Percentiles rank a stretch among this genome's conserved stretches.
phyloP scores from a whole-genome alignment of 257 asterid species.

The Solanum virginianum region DNA sequence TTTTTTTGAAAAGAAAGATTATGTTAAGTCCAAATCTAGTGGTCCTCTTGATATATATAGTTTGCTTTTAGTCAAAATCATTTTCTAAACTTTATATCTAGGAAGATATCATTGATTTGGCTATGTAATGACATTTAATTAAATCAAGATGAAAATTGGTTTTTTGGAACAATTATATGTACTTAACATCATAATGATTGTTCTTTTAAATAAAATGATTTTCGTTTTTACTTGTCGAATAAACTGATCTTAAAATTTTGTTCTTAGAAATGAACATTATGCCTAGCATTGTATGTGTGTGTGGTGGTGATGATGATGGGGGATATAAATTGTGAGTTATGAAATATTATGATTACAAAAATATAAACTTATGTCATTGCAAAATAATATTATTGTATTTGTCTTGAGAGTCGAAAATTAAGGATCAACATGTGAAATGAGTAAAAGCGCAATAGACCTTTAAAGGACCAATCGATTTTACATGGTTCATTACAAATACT shows the following conservation, averaged over 20 bases:
- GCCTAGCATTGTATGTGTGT: no score
- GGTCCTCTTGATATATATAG: background rate
- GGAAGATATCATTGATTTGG: background rate
- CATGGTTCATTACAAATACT: background rate
- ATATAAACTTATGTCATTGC: background rate
- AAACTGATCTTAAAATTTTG: background rate
- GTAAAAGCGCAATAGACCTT: no score
- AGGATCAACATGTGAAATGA: background rate
- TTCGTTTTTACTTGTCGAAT: no score
- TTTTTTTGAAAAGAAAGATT: background rate
- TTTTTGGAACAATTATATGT: background rate
- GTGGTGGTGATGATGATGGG: no score
- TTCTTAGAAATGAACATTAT: background rate
- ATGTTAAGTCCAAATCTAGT: background rate
- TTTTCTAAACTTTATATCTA: background rate
- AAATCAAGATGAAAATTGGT: background rate
- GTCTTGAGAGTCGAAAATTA: background rate
- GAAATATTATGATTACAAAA: no score
- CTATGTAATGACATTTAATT: background rate
- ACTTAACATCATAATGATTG: background rate
- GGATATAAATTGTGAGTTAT: background rate
- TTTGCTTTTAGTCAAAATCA: background rate
- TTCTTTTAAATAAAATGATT: background rate
- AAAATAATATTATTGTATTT: background rate
- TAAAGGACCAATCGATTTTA: background rate